Conservation (phyloP, 2,329 filamentous ascomycete genomes). For the Aspergillus thermomutatus region DNA sequence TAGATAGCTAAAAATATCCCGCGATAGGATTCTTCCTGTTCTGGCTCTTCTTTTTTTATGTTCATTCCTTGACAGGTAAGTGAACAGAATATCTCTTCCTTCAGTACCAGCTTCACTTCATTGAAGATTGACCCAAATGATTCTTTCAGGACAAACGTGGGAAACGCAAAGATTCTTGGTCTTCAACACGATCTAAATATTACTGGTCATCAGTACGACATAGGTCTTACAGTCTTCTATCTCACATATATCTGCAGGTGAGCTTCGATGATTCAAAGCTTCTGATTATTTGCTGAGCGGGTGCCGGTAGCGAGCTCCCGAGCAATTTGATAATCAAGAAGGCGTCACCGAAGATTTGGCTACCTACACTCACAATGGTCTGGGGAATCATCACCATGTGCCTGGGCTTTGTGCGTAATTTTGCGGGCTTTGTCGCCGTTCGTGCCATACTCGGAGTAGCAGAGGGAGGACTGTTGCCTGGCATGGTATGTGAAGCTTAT, state of each 20-base stretch:
- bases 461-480: conserved; percentile 64
- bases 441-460: conserved; percentile 60
- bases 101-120: background rate
- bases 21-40: conserved; percentile 56
- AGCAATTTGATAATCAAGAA: conserved; percentile 63
- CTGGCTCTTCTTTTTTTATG: conserved; percentile 64
- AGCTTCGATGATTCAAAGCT: conserved; percentile 10
- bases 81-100: background rate
- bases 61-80: conserved; percentile 54
- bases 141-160: conserved; percentile 61
- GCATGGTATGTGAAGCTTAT: conserved; percentile 51
- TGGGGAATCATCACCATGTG: conserved; percentile 58
- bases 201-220: conserved; percentile 60
- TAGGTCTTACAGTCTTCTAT: conserved; percentile 63
- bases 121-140: background rate
- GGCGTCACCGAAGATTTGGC: conserved; percentile 58
- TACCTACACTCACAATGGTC: conserved; percentile 53
- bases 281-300: background rate
- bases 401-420: conserved; percentile 36
- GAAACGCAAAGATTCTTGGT: conserved; percentile 65
- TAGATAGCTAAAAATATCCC: background rate
- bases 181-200: conserved; percentile 59
- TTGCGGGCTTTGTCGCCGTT: conserved; percentile 58
- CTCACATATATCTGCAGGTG: conserved; percentile 56
- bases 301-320: conserved; percentile 54